Percentiles rank a stretch among this genome's conserved stretches.
Evolutionary conservation across 2,329 filamentous ascomycete genomes (phyloP).

Genomic region (Aspergillus novofumigatus): DNA sequence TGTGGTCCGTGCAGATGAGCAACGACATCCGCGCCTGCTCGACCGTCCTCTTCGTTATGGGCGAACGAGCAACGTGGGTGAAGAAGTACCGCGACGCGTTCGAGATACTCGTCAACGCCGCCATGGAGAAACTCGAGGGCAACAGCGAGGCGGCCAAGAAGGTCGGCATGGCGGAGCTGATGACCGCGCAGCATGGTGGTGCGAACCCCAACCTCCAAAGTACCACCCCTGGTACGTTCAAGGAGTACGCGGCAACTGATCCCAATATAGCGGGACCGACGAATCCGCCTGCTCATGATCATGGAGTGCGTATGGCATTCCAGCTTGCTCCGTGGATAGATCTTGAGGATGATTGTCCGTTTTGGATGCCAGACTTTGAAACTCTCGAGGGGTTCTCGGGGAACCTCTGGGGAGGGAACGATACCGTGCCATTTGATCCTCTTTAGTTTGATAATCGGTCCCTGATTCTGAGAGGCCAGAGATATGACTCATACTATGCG

Average conservation of each 20-base stretch:
- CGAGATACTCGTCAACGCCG: constrained; percentile 44
- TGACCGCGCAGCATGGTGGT: constrained; percentile 33
- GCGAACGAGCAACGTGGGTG: constrained; percentile 47
- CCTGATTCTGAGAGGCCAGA: too few species aligned
- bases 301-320: constrained; percentile 37
- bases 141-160: constrained; percentile 29
- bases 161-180: constrained; percentile 38
- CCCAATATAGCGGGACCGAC: background rate
- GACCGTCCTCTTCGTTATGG: constrained; percentile 48
- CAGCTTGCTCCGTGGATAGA: constrained; percentile 40
- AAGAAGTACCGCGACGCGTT: constrained; percentile 48
- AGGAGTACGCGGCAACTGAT: constrained; percentile 11
- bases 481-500: too few species aligned
- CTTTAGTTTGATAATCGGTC: too few species aligned
- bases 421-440: constrained; percentile 27
- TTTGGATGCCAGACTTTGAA: constrained; percentile 41
- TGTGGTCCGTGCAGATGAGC: constrained; percentile 48
- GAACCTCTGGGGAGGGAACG: constrained; percentile 25
- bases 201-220: constrained; percentile 8
- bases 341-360: constrained; percentile 29
- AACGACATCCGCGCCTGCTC: constrained; percentile 50
- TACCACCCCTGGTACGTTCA: constrained; percentile 11
- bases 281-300: constrained; percentile 24
- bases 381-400: constrained; percentile 30
- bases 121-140: constrained; percentile 45